Evolutionary conservation across 345 rosid genomes (phyloP), one percentile per base, ranked within the genome.

Genomic region (Arabis hirsuta): DNA sequence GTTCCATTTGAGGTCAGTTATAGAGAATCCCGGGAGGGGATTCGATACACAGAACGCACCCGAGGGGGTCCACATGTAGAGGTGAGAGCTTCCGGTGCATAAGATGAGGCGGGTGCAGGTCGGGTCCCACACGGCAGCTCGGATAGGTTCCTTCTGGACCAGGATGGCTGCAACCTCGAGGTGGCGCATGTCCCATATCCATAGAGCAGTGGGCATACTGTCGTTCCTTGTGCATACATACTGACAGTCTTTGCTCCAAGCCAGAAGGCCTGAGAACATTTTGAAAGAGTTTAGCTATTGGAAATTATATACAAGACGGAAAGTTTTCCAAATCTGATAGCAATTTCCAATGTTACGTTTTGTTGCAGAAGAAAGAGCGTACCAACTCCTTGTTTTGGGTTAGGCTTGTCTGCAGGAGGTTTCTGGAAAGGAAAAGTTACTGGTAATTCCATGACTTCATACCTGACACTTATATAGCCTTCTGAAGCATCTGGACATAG

Each of bases 361-460:
- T 42, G 14, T 7, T 16, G 27, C 34, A 69, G 67, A 63, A 58
- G 76, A 66, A 42, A 32, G 42, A 26, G 55, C 85, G 79, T 77
- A 95, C 99, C 99, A 5, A 91, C 82, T 85, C 99, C 98, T 81
- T 95, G 99, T 80, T 88, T 91, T 39, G 99, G 99, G 79, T 91
- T 95, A 16, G 99, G 99, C 78, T 88, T 95, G 81, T 90, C 96
- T 3, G 81, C 72, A 5, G 72, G 88, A 83, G 86, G 99, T 78
- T 88, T 95, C 79, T 88, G 97, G 77, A 83, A 87, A 74, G 98
- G 92, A 65, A 95, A 76, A 34, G 85, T 41, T 53, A 91, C 77
- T 1, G 99, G 97, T 45, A 85, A 72, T 71, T 95, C 99, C 70
- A 65, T 86, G 62, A 91, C 93, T 59, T 95, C 94, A 22, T 91